Evolutionary conservation across 176 grass and related monocot species (phyloP).

Genomic region (Oropetium thomaeum): DNA sequence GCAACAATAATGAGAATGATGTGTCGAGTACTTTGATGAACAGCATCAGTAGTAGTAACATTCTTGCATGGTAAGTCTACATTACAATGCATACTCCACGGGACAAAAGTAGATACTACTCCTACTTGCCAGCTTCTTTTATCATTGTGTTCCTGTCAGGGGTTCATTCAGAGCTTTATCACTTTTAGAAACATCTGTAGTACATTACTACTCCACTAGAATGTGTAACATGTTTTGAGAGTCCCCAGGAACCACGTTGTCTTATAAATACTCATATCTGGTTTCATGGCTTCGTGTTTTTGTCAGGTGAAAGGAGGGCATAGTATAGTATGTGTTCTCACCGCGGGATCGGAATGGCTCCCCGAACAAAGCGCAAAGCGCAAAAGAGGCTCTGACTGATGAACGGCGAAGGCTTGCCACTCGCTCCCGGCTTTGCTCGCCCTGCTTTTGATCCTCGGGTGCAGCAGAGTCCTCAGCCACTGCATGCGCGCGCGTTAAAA

Average conservation of each 20-base stretch:
- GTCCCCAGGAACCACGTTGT: not conserved
- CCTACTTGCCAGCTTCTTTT: constrained; percentile 32
- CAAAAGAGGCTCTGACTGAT: constrained; percentile 75
- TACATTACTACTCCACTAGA: not conserved
- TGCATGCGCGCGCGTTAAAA: constrained; percentile 25
- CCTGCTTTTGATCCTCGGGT: constrained; percentile 69
- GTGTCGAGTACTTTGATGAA: constrained; percentile 16
- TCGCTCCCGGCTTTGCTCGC: constrained; percentile 51
- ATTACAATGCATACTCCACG: constrained; percentile 4
- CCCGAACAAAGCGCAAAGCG: constrained; percentile 92
- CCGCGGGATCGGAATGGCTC: constrained; percentile 92
- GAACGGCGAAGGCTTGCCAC: constrained; percentile 69
- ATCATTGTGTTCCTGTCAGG: constrained; percentile 36
- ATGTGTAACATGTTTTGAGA: constrained; percentile 10
- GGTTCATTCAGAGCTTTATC: constrained; percentile 7
- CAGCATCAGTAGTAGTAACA: constrained; percentile 11
- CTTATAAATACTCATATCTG: not conserved
- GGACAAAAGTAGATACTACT: constrained; percentile 1
- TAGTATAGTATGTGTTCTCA: constrained; percentile 54
- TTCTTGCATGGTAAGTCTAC: not conserved
- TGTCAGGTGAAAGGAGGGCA: not conserved
- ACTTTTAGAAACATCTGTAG: constrained; percentile 43
- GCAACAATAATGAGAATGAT: not conserved
- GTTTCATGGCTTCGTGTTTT: not conserved
- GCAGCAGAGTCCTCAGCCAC: constrained; percentile 82